Conservation (phyloP, 2,329 filamentous ascomycete species). For the Mariannaea sp. region DNA sequence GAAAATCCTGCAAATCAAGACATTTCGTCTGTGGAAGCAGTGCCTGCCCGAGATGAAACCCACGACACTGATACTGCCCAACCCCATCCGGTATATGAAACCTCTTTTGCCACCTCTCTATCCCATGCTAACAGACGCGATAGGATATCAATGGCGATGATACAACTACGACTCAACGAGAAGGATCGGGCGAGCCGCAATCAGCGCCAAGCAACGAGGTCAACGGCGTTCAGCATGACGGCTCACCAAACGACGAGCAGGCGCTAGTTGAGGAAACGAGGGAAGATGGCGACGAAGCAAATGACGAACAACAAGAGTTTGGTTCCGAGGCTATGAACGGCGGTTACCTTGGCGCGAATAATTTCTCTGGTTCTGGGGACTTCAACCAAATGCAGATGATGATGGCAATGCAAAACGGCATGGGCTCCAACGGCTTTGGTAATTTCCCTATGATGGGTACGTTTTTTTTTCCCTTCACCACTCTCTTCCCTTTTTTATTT, state of each 20-base stretch:
- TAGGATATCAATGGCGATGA: slow-evolving; percentile 19
- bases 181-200: slow-evolving; percentile 24
- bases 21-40: slow-evolving; percentile 12
- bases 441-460: slow-evolving; percentile 85
- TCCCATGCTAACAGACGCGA: slow-evolving; percentile 2
- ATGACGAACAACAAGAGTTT: slow-evolving; percentile 40
- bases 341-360: slow-evolving; percentile 62
- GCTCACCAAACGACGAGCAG: slow-evolving; percentile 29
- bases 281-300: slow-evolving; percentile 39
- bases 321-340: slow-evolving; percentile 50
- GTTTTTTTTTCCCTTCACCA: slow-evolving; percentile 45
- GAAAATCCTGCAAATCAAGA: slow-evolving; percentile 20
- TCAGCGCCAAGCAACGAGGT: slow-evolving; percentile 19
- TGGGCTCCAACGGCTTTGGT: slow-evolving; percentile 60
- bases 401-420: slow-evolving; percentile 76
- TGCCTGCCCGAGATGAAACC: slow-evolving; percentile 9
- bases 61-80: slow-evolving; percentile 17
- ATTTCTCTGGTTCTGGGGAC: slow-evolving; percentile 64
- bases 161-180: slow-evolving; percentile 6
- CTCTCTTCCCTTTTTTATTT: too few relatives aligned
- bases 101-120: not conserved
- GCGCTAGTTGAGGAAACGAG: slow-evolving; percentile 25
- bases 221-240: slow-evolving; percentile 23
- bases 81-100: slow-evolving; percentile 26
- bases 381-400: slow-evolving; percentile 81